Evolutionary conservation across 495 filamentous ascomycete genomes (phyloP), one percentile per base, ranked within the genome.

Genomic region (Lindgomyces ingoldianus): DNA sequence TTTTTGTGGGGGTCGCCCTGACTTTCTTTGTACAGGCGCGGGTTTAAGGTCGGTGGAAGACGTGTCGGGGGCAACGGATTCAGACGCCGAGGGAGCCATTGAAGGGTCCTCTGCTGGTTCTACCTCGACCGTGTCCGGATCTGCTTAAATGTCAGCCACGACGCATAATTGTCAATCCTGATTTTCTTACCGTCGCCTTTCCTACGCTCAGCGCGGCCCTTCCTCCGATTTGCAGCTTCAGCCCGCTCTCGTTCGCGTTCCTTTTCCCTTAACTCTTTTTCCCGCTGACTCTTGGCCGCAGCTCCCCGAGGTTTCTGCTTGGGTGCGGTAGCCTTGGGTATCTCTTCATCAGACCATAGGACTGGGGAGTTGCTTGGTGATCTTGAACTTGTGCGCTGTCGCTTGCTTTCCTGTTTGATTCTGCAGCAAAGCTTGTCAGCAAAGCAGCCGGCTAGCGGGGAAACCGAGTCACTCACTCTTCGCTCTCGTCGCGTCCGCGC

Each of bases 401-500:
- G 81, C 71, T 89, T 90, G 2, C 73, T 76, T 46, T 80, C 77
- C 70, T 84, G 79, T 66, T 83, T 85, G 54, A 76, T 76, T 24
- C 84, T 87, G 68, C 29, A 4, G 33, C 33, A 62, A 68, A 72
- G 61, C 6, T 63, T 50, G 62, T 51, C 54, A 66, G 65, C 52
- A 64, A 55, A 25, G 8, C 26, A 11, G 36, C 33, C 25, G 45
- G 21, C 18, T 1, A 41, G 14, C 22, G 29, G 8, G 30, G 42
- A 55, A 59, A 62, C 26, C 61, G 56, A 58, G 57, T 48, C 52
- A 82, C 90, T 74, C 80, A 98, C 94, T 93, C 89, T 81, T 97
- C 92, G 70, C 91, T 95, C 60, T 93, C 92, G 73, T 93, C 95
- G 69, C 94, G 84, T 53, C 86, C 90, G 71, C 94, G 81, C 75